These are phyloP conservation scores for Lagerstroemia speciosa DNA, from an alignment of 345 rosid species.

Conservation along the genomic window DNA sequence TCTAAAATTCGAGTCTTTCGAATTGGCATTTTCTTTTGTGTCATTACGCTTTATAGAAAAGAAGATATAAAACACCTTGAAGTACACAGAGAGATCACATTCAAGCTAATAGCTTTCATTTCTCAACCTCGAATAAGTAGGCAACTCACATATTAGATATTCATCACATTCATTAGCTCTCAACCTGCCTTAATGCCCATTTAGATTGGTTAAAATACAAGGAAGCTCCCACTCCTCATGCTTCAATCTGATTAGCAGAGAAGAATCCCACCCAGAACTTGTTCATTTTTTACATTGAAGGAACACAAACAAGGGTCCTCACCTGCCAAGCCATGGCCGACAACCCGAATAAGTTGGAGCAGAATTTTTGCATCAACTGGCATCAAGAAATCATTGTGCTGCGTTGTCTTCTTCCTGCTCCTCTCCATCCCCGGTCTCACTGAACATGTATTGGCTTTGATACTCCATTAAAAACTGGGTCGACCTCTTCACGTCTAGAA, in stretches of 20 bases:
- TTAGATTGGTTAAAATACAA: neutral
- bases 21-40: no score
- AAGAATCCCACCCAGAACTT: neutral
- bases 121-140: no score
- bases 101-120: no score
- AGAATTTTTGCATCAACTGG: neutral
- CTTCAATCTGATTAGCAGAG: neutral
- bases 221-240: neutral
- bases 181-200: neutral
- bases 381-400: constrained; percentile 40
- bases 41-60: no score
- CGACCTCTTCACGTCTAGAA: constrained; percentile 89
- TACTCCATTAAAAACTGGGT: constrained; percentile 86
- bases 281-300: neutral
- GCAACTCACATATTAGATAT: neutral
- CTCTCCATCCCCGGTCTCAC: constrained; percentile 38
- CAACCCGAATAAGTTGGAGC: neutral
- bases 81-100: no score
- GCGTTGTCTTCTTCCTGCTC: constrained; percentile 41
- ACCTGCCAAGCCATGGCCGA: neutral
- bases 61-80: no score
- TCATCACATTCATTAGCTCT: neutral
- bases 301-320: neutral
- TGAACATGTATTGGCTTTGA: constrained; percentile 83
- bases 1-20: no score